phyloP scores from a whole-genome alignment of 495 filamentous ascomycete genomes.

The Tuber borchii region DNA sequence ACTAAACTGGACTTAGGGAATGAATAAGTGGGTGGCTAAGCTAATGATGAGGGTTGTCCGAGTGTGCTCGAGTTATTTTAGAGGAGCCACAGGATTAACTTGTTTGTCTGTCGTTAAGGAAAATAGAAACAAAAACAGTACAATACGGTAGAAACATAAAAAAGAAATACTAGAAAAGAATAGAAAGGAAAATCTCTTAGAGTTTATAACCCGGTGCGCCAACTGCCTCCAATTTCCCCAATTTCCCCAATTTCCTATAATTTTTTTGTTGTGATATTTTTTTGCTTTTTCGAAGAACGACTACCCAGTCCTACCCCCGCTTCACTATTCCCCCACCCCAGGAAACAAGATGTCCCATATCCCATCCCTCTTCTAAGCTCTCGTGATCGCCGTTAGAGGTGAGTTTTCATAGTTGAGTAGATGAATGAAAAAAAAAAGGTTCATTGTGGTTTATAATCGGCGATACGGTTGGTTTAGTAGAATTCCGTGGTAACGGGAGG shows the following conservation, averaged over 20 bases:
- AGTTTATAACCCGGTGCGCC: neutral
- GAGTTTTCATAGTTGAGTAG: neutral
- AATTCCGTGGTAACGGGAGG: slow-evolving; percentile 47
- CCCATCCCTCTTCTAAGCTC: neutral
- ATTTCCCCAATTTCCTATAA: neutral
- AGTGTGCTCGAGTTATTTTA: neutral
- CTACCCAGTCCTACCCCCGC: neutral
- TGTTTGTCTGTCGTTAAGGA: neutral
- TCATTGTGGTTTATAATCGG: neutral
- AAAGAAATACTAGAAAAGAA: neutral
- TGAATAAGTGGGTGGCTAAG: neutral
- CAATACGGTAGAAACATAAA: neutral
- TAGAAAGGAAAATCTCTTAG: neutral
- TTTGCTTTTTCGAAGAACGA: neutral
- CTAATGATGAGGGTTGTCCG: neutral
- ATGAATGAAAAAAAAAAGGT: neutral
- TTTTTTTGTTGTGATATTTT: neutral
- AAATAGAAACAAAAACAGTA: neutral
- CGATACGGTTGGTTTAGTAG: slow-evolving; percentile 8
- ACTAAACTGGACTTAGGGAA: neutral
- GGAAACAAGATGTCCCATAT: neutral
- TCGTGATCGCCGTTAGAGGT: neutral
- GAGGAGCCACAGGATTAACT: neutral
- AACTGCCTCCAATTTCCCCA: neutral
- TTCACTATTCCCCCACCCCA: neutral